Conservation (phyloP, 495 filamentous ascomycete species). For the Lepraria neglecta region DNA sequence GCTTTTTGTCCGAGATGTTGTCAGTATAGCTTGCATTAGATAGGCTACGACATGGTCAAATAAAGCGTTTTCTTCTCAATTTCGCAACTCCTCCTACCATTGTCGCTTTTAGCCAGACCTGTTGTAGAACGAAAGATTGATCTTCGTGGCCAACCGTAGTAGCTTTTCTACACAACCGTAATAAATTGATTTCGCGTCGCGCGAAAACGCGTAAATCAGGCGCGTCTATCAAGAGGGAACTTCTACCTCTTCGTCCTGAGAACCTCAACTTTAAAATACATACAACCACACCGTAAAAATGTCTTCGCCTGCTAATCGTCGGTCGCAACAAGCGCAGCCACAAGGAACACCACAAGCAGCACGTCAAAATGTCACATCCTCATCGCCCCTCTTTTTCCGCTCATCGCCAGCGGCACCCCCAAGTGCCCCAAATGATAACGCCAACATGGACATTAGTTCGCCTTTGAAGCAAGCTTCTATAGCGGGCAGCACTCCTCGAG, state of each 20-base stretch:
- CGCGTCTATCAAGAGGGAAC: not conserved
- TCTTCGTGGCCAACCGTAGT: conserved; percentile 5
- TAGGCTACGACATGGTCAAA: not conserved
- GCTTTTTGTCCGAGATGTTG: conserved; percentile 1
- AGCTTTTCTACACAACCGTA: not conserved
- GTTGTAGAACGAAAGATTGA: too few species aligned
- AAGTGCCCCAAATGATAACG: conserved; percentile 46
- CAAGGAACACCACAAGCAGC: conserved; percentile 30
- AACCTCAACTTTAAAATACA: not conserved
- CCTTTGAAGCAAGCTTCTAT: conserved; percentile 55
- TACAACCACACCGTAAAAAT: conserved; percentile 26
- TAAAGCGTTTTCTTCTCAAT: too few species aligned
- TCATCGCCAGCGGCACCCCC: conserved; percentile 58
- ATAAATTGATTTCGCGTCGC: conserved; percentile 2
- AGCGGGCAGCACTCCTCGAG: conserved; percentile 69
- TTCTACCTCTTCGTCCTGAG: not conserved
- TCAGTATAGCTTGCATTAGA: conserved; percentile 1
- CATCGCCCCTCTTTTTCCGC: conserved; percentile 77
- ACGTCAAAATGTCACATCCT: conserved; percentile 45
- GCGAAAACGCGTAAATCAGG: conserved; percentile 1
- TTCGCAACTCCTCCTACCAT: too few species aligned
- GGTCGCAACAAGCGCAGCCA: conserved; percentile 38
- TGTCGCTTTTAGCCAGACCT: too few species aligned
- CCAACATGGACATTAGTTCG: conserved; percentile 57
- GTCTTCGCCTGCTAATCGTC: conserved; percentile 46